phyloP scores from a whole-genome alignment of 2,329 filamentous ascomycete genomes.

The Dendrostoma leiphaemia region DNA sequence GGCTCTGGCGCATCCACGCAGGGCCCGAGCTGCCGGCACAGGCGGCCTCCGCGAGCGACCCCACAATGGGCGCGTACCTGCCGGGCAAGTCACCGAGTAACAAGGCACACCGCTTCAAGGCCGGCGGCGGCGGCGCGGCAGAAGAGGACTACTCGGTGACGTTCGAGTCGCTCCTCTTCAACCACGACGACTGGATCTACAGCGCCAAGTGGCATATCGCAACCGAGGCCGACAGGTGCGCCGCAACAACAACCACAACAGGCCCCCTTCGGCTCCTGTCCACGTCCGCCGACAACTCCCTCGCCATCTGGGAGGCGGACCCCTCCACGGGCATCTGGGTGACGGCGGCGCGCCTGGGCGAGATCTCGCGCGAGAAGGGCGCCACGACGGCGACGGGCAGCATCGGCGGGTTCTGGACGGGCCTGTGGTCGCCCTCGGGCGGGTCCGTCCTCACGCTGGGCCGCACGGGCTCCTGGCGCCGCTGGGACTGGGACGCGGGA shows the following conservation, averaged over 20 bases:
- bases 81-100: slow-evolving; percentile 78
- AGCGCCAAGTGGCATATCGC: slow-evolving; percentile 70
- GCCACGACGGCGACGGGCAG: slow-evolving; percentile 96
- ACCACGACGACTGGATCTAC: slow-evolving; percentile 98
- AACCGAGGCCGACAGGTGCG: slow-evolving; percentile 37
- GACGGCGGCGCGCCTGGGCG: slow-evolving; percentile 79
- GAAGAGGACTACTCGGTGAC: slow-evolving; percentile 83
- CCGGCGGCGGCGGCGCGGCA: slow-evolving; percentile 35
- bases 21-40: slow-evolving; percentile 63
- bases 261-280: slow-evolving; percentile 68
- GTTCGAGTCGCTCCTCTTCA: slow-evolving; percentile 89
- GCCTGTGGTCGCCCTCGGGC: slow-evolving; percentile 83
- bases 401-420: slow-evolving; percentile 94
- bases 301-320: slow-evolving; percentile 91
- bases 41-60: slow-evolving; percentile 53
- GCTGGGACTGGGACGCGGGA: slow-evolving; percentile 67
- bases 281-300: slow-evolving; percentile 90
- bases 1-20: slow-evolving; percentile 82
- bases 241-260: neutral
- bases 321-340: slow-evolving; percentile 85
- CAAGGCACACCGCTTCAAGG: slow-evolving; percentile 77
- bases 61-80: slow-evolving; percentile 55
- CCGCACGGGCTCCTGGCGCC: slow-evolving; percentile 88
- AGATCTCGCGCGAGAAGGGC: slow-evolving; percentile 92
- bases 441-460: slow-evolving; percentile 76